A percentile compares a stretch with the other conserved stretches of the same genome.
These are phyloP conservation scores for Wickerhamomyces bovis DNA, from an alignment of 805 yeast species.

Conservation along the genomic window DNA sequence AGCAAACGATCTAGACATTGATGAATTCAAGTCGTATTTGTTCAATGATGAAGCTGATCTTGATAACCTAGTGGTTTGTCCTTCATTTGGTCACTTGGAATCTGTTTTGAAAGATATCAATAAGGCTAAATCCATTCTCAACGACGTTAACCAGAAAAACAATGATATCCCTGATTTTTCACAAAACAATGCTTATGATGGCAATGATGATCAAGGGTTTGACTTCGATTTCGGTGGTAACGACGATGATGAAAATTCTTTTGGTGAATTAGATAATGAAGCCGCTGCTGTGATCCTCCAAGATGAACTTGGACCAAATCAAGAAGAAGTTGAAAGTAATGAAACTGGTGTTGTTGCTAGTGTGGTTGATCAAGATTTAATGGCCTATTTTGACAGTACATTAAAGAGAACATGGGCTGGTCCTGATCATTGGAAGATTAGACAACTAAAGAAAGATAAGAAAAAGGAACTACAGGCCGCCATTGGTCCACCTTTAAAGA, in stretches of 20 bases:
- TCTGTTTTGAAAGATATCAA: conserved; percentile 49
- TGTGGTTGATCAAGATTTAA: conserved; percentile 52
- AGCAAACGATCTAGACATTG: conserved; percentile 24
- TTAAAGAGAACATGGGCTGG: conserved; percentile 80
- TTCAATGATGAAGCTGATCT: conserved; percentile 24
- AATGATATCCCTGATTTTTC: conserved; percentile 1
- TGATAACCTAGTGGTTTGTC: conserved; percentile 47
- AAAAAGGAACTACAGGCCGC: conserved; percentile 4
- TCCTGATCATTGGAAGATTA: conserved; percentile 87
- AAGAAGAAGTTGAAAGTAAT: conserved; percentile 14
- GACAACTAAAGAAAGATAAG: conserved; percentile 41
- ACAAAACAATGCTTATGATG: conserved; percentile 17
- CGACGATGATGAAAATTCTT: conserved; percentile 21
- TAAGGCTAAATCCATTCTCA: conserved; percentile 42
- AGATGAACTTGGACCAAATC: conserved; percentile 12
- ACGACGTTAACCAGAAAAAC: conserved; percentile 32
- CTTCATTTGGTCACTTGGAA: conserved; percentile 60
- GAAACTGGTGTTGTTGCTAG: conserved; percentile 23
- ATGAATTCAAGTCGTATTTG: conserved; percentile 21
- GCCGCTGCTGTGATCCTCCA: conserved; percentile 20
- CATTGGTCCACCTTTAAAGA: conserved; percentile 18
- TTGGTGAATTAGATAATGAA: conserved; percentile 20
- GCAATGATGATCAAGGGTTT: conserved; percentile 12
- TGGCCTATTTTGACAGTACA: conserved; percentile 76
- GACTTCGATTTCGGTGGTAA: conserved; percentile 17